A percentile compares a stretch with the other conserved stretches of the same genome.
Conservation (phyloP, 495 filamentous ascomycete species). For the Chaetomium fimeti region DNA sequence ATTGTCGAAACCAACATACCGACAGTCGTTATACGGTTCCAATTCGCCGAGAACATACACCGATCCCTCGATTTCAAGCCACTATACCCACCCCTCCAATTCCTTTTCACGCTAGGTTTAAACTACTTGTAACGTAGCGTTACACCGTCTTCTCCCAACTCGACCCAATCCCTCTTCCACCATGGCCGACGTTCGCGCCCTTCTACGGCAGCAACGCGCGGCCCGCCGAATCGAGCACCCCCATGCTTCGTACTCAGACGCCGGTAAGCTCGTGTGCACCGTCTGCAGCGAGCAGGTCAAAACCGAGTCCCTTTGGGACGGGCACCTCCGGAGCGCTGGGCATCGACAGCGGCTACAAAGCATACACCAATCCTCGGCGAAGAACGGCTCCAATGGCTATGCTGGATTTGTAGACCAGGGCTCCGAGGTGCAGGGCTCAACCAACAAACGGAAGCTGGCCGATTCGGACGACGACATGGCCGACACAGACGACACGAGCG, state of each 20-base stretch:
- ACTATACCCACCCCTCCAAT: not conserved
- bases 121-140: not conserved
- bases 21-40: not conserved
- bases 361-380: conserved; percentile 20
- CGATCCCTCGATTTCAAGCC: not conserved
- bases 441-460: conserved; percentile 45
- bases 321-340: conserved; percentile 49
- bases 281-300: conserved; percentile 60
- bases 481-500: conserved; percentile 40
- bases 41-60: not conserved
- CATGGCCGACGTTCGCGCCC: conserved; percentile 83
- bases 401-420: conserved; percentile 19
- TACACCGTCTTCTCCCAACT: conserved; percentile 2
- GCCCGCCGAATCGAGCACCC: conserved; percentile 70
- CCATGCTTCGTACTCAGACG: conserved; percentile 59
- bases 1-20: not conserved
- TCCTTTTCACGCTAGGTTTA: not conserved
- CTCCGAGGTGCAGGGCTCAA: not conserved
- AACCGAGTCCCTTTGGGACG: conserved; percentile 60
- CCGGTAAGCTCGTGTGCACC: conserved; percentile 59
- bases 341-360: conserved; percentile 47
- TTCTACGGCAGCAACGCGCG: conserved; percentile 78
- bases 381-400: conserved; percentile 21
- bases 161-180: not conserved
- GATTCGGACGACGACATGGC: conserved; percentile 40